Base-by-base conservation (phyloP, 2,329 filamentous ascomycete genomes). In the Penicillium italicum region DNA sequence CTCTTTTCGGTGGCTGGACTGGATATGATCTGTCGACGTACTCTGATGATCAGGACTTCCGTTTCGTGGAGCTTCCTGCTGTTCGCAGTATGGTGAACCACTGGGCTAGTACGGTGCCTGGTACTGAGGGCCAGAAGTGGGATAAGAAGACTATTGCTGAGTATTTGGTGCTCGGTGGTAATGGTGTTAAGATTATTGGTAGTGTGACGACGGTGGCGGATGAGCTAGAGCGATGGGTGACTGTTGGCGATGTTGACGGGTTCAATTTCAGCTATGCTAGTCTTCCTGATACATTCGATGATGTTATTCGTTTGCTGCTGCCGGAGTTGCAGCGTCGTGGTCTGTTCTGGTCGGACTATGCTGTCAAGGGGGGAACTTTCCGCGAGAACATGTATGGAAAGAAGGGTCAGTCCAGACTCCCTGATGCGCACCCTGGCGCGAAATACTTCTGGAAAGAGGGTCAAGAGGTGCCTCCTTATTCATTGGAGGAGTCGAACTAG, bases 1-100 rank as follows among this genome's bases (percentile, higher is more conserved):
- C 76, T 4, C 63, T 79, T 0, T 79, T 79, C 54, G 77, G 77
- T 2, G 77, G 77, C 0, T 80, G 77, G 77, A 73, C 74, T 1
- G 77, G 77, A 0, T 76, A 74, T 5, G 77, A 79, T 60, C 65
- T 80, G 1, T 73, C 71, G 2, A 67, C 66, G 0, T 77, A 74
- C 49, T 65, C 67, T 0, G 76, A 79, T 41, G 76, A 79, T 28
- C 73, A 78, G 38, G 76, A 79, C 45, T 77, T 80, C 53, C 67
- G 72, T 1, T 77, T 79, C 55, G 68, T 69, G 7, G 71, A 72
- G 7, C 70, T 71, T 2, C 73, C 75, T 2, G 74, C 72, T 1
- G 74, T 80, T 10, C 73, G 75, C 9, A 74, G 72, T 20, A 73
- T 78, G 69, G 75, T 78, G n/a, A 73, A 71, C 26, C 68, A 73